These are phyloP conservation scores for Piedraia hortae DNA, from an alignment of 2,329 filamentous ascomycete species.

Conservation along the genomic window DNA sequence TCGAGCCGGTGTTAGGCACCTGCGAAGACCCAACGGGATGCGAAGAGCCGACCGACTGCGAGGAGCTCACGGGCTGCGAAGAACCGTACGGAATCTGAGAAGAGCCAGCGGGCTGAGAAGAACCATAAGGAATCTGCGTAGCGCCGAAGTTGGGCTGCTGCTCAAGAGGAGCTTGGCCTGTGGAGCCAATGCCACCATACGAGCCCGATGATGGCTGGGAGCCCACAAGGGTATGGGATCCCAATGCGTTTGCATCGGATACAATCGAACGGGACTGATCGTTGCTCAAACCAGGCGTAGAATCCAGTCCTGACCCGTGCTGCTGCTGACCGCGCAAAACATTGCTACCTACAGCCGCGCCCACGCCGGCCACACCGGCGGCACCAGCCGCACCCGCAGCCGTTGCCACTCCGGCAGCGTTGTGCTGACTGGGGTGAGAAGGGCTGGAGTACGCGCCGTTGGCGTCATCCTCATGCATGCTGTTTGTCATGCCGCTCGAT, in stretches of 20 bases:
- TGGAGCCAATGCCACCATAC: no score
- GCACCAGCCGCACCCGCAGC: constrained; percentile 12
- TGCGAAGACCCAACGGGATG: constrained; percentile 20
- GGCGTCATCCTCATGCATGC: constrained; percentile 9
- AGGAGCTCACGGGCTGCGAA: no score
- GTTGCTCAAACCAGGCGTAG: no score
- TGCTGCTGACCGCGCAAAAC: not conserved
- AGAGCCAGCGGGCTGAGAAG: no score
- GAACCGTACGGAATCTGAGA: no score
- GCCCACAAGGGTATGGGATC: no score
- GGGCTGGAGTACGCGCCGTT: constrained; percentile 23
- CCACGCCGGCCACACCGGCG: constrained; percentile 12
- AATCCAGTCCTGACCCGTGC: not conserved
- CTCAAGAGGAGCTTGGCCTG: constrained; percentile 13
- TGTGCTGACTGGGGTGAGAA: constrained; percentile 16
- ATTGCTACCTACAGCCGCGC: no score
- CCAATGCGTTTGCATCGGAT: not conserved
- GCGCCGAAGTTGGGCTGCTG: constrained; percentile 11
- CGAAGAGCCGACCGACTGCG: constrained; percentile 15
- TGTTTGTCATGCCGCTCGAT: constrained; percentile 4
- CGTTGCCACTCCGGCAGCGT: constrained; percentile 5
- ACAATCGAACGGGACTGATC: not conserved
- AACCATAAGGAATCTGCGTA: no score
- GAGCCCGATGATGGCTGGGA: no score
- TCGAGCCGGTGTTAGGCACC: no score